Percentiles rank a stretch among this genome's conserved stretches.
Conservation (phyloP, 768 basidiomycete genomes). For the Phylloporus rhodoxanthus region DNA sequence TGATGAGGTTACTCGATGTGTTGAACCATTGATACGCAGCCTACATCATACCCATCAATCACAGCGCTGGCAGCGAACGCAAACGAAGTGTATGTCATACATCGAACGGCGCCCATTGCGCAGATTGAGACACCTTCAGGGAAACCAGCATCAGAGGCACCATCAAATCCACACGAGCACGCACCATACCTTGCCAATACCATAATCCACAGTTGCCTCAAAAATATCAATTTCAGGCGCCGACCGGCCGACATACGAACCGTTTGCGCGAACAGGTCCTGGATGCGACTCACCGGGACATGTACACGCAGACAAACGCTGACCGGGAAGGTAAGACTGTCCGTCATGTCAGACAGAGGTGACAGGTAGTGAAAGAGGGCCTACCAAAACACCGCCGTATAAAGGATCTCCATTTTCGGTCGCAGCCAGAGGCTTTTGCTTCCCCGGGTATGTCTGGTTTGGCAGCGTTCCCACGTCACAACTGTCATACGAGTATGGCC, state of each 20-base stretch:
- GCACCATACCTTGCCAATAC: conserved; percentile 31
- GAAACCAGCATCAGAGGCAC: conserved; percentile 7
- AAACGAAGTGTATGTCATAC: conserved; percentile 16
- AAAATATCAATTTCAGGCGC: conserved; percentile 61
- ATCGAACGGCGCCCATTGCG: conserved; percentile 39
- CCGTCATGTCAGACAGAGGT: not conserved
- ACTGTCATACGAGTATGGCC: conserved; percentile 50
- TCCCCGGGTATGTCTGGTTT: conserved; percentile 58
- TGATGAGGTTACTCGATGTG: conserved; percentile 28
- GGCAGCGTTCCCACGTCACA: conserved; percentile 77
- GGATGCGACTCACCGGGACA: conserved; percentile 55
- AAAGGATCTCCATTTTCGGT: conserved; percentile 34
- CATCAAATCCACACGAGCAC: conserved; percentile 1
- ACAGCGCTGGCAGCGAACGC: not conserved
- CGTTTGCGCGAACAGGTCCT: conserved; percentile 45
- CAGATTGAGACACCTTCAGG: conserved; percentile 47
- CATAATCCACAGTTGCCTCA: conserved; percentile 39
- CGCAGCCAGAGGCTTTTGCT: conserved; percentile 41
- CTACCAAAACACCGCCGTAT: conserved; percentile 23
- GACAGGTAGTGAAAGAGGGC: not conserved
- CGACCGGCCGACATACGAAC: conserved; percentile 45
- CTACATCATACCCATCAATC: conserved; percentile 12
- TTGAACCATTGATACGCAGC: conserved; percentile 43
- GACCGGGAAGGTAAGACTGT: conserved; percentile 48
- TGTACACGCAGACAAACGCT: conserved; percentile 53